Base-by-base conservation (phyloP, 2,329 filamentous ascomycete genomes). In the Trichophyton schoenleinii region DNA sequence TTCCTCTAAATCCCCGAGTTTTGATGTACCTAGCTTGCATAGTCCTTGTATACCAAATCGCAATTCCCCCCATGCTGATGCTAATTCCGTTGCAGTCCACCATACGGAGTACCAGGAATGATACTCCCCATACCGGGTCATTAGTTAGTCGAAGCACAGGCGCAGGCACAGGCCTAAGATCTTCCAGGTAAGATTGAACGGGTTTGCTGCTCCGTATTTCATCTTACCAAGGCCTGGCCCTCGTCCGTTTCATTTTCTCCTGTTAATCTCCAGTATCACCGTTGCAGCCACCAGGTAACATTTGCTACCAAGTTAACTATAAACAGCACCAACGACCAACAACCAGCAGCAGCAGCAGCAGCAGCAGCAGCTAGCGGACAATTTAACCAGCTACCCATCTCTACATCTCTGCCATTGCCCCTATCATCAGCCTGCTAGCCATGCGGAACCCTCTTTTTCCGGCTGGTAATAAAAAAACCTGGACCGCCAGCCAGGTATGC, bases 21-120 rank as follows among this genome's bases (percentile, higher is more conserved):
- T 55, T 34, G 25, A 36, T 55, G 52, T 55, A 55, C 52, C 52
- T 55, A 55, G 28, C 52, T 31, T 55, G 52, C 52, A 36, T 36
- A 55, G 52, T 55, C n/a, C 9, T 55, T 55, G 52, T 55, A 55
- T 55, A 55, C 52, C 52, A 55, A 34, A 53, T 31, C 49, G 22
- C 28, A 55, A 55, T 36, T 18, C 34, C n/a, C 41, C 15, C n/a
- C 41, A 18, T n/a, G 15, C 41, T n/a, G 6, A 44, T 15, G 41
- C 41, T n/a, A 44, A n/a, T 20, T 38, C 34, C 11, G 34, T 13
- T 38, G 34, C 15, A 44, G n/a, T 20, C 6, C 28, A 7, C 28
- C 28, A 31, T 31, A 7, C 28, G 28, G 28, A 31, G 6, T 44
- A 44, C 41, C 41, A 44, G 41, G 41, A n/a, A 18, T 20, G 5